Evolutionary conservation across 139 green algal species (phyloP), one percentile per base, ranked within the genome.

Genomic region (Chloropicon primus): DNA sequence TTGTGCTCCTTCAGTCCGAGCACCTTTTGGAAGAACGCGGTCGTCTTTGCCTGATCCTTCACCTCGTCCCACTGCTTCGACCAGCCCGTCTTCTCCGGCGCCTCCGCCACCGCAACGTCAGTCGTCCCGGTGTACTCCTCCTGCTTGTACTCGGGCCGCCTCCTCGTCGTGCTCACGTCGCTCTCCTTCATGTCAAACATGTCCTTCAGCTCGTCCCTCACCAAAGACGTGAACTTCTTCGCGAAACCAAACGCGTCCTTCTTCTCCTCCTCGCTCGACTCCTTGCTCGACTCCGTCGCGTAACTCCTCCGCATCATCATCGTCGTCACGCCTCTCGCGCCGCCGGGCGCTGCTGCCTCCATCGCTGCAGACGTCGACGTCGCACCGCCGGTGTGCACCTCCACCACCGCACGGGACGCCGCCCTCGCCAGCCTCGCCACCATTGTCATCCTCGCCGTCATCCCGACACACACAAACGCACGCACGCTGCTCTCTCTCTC

Each of bases 1-100:
- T 28, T 75, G 72, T 27, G 26, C 24, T 75, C 72, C 72, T 75
- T 75, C 72, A 75, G 25, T 5, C 72, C 72, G 72, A 85, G 74
- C 24, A 78, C 23, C 74, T 78, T 54, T 23, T 78, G 74, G 74
- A 78, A 78, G 74, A 78, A 78, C 22, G 74, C 23, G 74, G 23
- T 78, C 5, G 72, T 28, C 25, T 75, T 28, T 5, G 72, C 72
- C 72, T 75, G 72, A 21, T 78, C 25, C 74, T 78, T 78, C 23
- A 75, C 23, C 23, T 25, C 74, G 27, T 26, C 74, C 74, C 74
- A 78, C 28, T 23, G 5, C 74, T 72, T 78, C 74, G 75, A 10
- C 74, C 74, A 78, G 41, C 41, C 41, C 41, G 41, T 62, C 41
- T 62, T 62, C 17, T 62, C 41, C 10, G 41, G 41, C 41, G 5